These are phyloP conservation scores for Chytridium lagenaria DNA, from an alignment of 371 early-diverging fungal genomes.

Conservation along the genomic window DNA sequence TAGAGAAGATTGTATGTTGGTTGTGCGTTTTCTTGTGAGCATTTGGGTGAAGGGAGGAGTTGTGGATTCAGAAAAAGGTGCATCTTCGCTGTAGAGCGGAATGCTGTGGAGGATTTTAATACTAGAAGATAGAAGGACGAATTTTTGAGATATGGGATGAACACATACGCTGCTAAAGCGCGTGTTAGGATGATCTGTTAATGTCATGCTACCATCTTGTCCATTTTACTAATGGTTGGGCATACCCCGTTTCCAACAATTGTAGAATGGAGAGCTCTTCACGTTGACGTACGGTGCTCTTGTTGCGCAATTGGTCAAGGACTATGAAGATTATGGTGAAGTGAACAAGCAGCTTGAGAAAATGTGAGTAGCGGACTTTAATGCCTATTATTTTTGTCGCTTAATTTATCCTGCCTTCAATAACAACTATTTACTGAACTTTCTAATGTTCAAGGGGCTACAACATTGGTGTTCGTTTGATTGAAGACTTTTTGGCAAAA, in stretches of 20 bases:
- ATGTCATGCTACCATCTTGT: too few relatives aligned
- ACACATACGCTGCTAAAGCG: too few relatives aligned
- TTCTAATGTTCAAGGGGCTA: slow-evolving; percentile 76
- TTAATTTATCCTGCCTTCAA: not conserved
- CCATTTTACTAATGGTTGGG: too few relatives aligned
- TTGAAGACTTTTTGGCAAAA: slow-evolving; percentile 95
- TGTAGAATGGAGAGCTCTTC: slow-evolving; percentile 91
- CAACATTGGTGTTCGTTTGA: slow-evolving; percentile 93
- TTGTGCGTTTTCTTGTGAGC: not conserved
- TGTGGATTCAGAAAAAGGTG: not conserved
- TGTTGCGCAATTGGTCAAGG: slow-evolving; percentile 93
- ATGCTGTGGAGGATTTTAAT: too few relatives aligned
- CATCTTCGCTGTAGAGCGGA: not conserved
- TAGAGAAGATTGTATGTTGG: slow-evolving; percentile 87
- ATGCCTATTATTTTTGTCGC: not conserved
- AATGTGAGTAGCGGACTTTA: slow-evolving; percentile 66
- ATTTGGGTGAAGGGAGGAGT: not conserved
- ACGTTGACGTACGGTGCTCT: slow-evolving; percentile 96
- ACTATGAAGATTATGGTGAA: slow-evolving; percentile 89
- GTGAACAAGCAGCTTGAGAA: slow-evolving; percentile 97
- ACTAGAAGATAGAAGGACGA: too few relatives aligned
- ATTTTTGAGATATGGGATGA: too few relatives aligned
- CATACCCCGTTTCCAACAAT: not conserved
- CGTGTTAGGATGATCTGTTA: too few relatives aligned
- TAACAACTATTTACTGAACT: not conserved